Evolutionary conservation across 169 alveolate species (phyloP).

Genomic region (Besnoitia besnoiti): DNA sequence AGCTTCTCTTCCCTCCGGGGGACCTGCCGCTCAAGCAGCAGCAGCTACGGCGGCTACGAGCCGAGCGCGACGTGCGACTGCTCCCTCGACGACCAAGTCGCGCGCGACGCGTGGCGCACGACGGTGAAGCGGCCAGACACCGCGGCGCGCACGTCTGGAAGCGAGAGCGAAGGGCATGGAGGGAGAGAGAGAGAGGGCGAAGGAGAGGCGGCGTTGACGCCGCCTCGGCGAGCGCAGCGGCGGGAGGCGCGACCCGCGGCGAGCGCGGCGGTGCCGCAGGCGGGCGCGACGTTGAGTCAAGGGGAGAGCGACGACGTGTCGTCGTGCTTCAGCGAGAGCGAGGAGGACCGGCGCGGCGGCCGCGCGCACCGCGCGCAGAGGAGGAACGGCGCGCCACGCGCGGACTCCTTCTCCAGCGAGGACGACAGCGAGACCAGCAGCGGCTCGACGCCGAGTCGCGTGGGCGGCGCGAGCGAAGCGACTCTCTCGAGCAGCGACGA

Average conservation of each 20-base stretch:
- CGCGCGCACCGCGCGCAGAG: not conserved
- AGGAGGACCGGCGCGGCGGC: not conserved
- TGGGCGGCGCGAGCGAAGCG: not conserved
- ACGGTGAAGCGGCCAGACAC: no score
- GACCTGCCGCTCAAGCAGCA: not conserved
- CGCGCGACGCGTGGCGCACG: no score
- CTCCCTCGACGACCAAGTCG: no score
- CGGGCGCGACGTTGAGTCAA: not conserved
- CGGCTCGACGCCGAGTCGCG: not conserved
- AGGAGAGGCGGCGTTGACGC: not conserved
- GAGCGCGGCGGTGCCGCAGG: not conserved
- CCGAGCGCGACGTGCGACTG: not conserved
- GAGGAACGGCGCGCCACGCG: no score
- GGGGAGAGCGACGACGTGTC: not conserved
- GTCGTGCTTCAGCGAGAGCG: not conserved
- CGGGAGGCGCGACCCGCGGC: slow-evolving; percentile 13
- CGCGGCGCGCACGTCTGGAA: no score
- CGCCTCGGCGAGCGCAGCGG: slow-evolving; percentile 33
- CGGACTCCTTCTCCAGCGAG: not conserved
- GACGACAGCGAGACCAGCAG: no score
- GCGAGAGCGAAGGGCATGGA: not conserved
- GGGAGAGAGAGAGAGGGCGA: not conserved
- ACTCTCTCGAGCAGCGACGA: not conserved
- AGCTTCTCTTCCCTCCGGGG: slow-evolving; percentile 7
- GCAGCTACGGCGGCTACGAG: not conserved